A percentile compares a stretch with the other conserved stretches of the same genome.
phyloP scores from a whole-genome alignment of 352 stramenopile species.

The Phytophthora pluvialis region DNA sequence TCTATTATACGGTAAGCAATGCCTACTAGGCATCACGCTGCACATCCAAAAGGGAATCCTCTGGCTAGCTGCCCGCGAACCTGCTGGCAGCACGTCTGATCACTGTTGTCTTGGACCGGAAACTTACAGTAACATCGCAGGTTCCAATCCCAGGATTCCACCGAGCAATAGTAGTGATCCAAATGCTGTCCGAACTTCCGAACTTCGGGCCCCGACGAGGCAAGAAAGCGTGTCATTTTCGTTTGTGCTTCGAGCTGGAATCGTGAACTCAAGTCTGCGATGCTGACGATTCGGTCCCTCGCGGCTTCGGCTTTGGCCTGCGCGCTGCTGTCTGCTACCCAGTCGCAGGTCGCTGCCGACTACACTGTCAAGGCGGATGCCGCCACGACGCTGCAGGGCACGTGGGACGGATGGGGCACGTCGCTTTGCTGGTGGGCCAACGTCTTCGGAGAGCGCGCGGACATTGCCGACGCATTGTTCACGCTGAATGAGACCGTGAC shows the following conservation, averaged over 20 bases:
- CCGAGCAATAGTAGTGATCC: not conserved
- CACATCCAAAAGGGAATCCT: conserved; percentile 13
- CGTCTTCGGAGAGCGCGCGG: conserved; percentile 50
- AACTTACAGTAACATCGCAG: not conserved
- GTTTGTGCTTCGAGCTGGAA: conserved; percentile 11
- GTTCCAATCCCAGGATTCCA: conserved; percentile 9
- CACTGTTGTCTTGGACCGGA: not conserved
- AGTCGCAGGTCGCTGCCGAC: conserved; percentile 23
- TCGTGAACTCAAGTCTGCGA: not conserved
- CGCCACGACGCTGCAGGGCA: conserved; percentile 25
- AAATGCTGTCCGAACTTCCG: conserved; percentile 2
- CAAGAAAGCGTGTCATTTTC: conserved; percentile 17
- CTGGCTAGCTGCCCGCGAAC: conserved; percentile 13
- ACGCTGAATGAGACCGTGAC: conserved; percentile 48
- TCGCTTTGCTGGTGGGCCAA: conserved; percentile 71
- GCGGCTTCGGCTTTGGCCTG: conserved; percentile 23
- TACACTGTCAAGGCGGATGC: conserved; percentile 34
- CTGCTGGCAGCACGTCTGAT: conserved; percentile 1
- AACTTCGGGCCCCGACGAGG: not conserved
- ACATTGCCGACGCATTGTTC: conserved; percentile 62
- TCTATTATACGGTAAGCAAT: no score
- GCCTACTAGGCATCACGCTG: not conserved
- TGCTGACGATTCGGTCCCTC: conserved; percentile 31
- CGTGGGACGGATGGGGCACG: conserved; percentile 64
- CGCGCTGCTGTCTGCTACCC: conserved; percentile 20